Evolutionary conservation across 2,329 filamentous ascomycete genomes (phyloP).

Genomic region (Parastagonospora nodorum): DNA sequence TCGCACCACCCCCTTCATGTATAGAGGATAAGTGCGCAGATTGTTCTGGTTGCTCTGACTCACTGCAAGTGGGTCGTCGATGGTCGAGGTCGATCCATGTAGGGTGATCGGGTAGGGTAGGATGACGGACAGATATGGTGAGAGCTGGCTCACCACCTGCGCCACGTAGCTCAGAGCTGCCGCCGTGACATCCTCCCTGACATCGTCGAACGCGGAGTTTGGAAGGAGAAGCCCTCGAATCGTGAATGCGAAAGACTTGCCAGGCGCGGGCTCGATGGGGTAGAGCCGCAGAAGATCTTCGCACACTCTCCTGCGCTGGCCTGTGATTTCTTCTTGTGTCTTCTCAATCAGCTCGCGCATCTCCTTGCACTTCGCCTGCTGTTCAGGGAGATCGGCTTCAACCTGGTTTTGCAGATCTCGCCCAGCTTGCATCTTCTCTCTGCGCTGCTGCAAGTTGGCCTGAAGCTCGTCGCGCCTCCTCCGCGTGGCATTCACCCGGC

Average conservation of each 20-base stretch:
- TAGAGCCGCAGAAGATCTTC: constrained; percentile 81
- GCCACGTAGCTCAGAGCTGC: constrained; percentile 83
- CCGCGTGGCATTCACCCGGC: constrained; percentile 65
- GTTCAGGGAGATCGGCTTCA: constrained; percentile 65
- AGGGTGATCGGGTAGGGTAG: constrained; percentile 80
- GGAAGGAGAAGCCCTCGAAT: constrained; percentile 80
- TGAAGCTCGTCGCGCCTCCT: constrained; percentile 70
- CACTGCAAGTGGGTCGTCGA: constrained; percentile 72
- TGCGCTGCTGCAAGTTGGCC: constrained; percentile 67
- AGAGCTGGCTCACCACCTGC: constrained; percentile 74
- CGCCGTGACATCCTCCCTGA: constrained; percentile 73
- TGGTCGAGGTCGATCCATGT: constrained; percentile 74
- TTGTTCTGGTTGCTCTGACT: constrained; percentile 46
- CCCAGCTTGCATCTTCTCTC: constrained; percentile 70
- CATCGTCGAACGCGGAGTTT: constrained; percentile 77
- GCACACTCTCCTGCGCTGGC: constrained; percentile 87
- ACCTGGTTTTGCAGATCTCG: constrained; percentile 63
- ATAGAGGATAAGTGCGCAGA: constrained; percentile 71
- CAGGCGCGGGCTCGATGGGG: constrained; percentile 71
- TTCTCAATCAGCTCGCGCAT: constrained; percentile 61
- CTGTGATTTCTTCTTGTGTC: constrained; percentile 70
- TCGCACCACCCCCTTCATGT: constrained; percentile 70
- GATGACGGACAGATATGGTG: constrained; percentile 78
- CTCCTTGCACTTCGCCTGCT: constrained; percentile 48
- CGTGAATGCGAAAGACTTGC: constrained; percentile 75